A percentile compares a stretch with the other conserved stretches of the same genome.
These are phyloP conservation scores for Cyberlindnera mississippiensis DNA, from an alignment of 805 yeast genomes.

Conservation along the genomic window DNA sequence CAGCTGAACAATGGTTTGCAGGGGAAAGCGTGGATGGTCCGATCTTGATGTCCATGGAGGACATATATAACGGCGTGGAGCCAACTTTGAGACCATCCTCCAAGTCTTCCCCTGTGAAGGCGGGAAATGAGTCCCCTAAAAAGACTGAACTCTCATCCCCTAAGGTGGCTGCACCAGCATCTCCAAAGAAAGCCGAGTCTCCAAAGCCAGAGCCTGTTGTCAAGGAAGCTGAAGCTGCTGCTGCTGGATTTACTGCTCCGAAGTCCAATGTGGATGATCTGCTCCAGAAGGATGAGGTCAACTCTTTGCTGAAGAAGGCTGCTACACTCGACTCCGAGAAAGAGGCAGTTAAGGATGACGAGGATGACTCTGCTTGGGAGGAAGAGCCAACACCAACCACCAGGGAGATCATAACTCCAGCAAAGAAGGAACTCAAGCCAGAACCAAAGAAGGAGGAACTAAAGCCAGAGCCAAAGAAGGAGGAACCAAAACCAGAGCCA, in stretches of 20 bases:
- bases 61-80: slow-evolving; percentile 71
- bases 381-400: slow-evolving; percentile 22
- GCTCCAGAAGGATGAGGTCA: slow-evolving; percentile 44
- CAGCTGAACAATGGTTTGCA: slow-evolving; percentile 72
- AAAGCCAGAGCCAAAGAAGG: slow-evolving; percentile 19
- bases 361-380: slow-evolving; percentile 31
- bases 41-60: slow-evolving; percentile 66
- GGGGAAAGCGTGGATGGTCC: slow-evolving; percentile 88
- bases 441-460: slow-evolving; percentile 11
- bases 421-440: slow-evolving; percentile 14
- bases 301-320: slow-evolving; percentile 45
- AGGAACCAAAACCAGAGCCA: slow-evolving; percentile 20
- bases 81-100: slow-evolving; percentile 40
- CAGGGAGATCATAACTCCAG: slow-evolving; percentile 9
- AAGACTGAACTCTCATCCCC: slow-evolving; percentile 13
- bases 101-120: slow-evolving; percentile 27
- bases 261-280: slow-evolving; percentile 46
- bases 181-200: no score
- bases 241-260: slow-evolving; percentile 30
- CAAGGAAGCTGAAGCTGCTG: slow-evolving; percentile 15
- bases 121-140: slow-evolving; percentile 9
- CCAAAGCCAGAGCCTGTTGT: no score
- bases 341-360: slow-evolving; percentile 16
- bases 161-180: neutral
- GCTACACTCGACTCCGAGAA: slow-evolving; percentile 35